Evolutionary conservation across 257 asterid species (phyloP), one percentile per base, ranked within the genome.

Genomic region (Gynochthodes officinalis): DNA sequence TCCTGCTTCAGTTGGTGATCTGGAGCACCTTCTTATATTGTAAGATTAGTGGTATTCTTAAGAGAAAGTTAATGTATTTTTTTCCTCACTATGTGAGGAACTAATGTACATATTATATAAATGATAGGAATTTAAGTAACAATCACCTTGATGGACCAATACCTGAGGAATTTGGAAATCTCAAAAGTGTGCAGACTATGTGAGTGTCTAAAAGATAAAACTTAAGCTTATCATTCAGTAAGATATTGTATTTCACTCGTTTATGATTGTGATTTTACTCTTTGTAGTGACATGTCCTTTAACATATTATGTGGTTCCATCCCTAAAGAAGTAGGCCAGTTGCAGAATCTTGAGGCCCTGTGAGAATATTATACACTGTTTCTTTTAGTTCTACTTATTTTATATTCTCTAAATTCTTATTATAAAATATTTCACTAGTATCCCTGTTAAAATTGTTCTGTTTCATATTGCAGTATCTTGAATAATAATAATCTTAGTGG

Each of bases 21-120:
- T 95, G 77, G 99, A 95, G 86, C 99, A 95, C 80, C 97, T 95
- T 69, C 96, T 95, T 74, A 92, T 86, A 42, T 78, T 95, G 99
- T 95, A 84, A 73, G 98, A 64, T 19, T 42, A 14, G 4, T 15
- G 28, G 27, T 32, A 35, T 46, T 66, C 64, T 14, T 25, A 4
- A 32, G 52, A 15, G 32, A 13, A 30, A 10, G 11, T 21, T 58
- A 7, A 40, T 27, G 11, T 46, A 25, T 23, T 59, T 52, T 27
- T 7, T 0, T 42, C 53, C 16, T 58, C 48, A 35, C 2, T 57
- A 33, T 60, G 52, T 39, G 28, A 50, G 54, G 64, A 19, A 39
- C 27, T 75, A 44, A 76, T 32, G 16, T 53, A 10, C 68, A 18
- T 19, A 32, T 37, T 57, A 23, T 43, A 3, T 40, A 55, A 13